Conservation (phyloP, 2,329 filamentous ascomycete genomes). For the Phaeophleospora eucalypticola region DNA sequence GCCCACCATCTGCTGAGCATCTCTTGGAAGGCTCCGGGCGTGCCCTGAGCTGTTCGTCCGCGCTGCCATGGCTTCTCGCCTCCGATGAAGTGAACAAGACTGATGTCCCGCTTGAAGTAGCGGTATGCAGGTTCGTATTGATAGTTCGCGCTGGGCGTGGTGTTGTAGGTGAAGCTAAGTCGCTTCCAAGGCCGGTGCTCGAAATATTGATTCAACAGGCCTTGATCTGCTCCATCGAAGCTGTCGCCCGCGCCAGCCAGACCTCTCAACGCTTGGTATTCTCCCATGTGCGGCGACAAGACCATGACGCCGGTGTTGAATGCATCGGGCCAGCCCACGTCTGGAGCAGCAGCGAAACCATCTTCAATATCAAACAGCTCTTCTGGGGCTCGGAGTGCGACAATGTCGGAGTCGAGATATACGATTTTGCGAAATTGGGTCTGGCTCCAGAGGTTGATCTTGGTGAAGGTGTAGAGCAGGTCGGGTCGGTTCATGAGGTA, state of each 20-base stretch:
- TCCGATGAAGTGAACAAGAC: conserved; percentile 91
- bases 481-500: conserved; percentile 89
- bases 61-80: conserved; percentile 77
- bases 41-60: conserved; percentile 41
- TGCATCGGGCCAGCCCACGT: conserved; percentile 95
- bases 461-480: conserved; percentile 89
- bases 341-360: conserved; percentile 70
- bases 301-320: conserved; percentile 99
- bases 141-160: conserved; percentile 93
- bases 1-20: conserved; percentile 89
- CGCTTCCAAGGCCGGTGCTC: conserved; percentile 71
- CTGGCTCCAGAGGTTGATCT: conserved; percentile 90
- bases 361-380: conserved; percentile 73
- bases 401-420: conserved; percentile 89
- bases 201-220: conserved; percentile 92
- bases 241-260: conserved; percentile 84
- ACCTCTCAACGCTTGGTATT: conserved; percentile 78
- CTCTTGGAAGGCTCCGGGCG: conserved; percentile 69
- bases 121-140: conserved; percentile 94
- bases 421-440: conserved; percentile 87
- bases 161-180: conserved; percentile 93
- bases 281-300: conserved; percentile 76
- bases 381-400: conserved; percentile 85
- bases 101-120: conserved; percentile 87
- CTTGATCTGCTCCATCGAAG: conserved; percentile 96